phyloP scores from a whole-genome alignment of 2,329 filamentous ascomycete species.

The Myriosclerotinia scirpicola region DNA sequence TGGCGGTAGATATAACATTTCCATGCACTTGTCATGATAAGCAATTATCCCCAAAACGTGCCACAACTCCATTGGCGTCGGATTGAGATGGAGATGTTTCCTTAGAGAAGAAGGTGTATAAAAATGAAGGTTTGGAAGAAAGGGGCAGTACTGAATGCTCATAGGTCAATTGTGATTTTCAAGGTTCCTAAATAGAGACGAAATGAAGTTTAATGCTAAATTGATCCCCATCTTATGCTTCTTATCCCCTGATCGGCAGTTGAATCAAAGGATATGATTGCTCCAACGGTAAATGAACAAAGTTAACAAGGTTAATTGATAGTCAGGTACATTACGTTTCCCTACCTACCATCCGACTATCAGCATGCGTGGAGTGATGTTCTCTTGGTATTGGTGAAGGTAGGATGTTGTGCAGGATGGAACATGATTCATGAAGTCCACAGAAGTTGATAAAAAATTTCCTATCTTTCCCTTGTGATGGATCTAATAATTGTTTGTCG shows the following conservation, averaged over 20 bases:
- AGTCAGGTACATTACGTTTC: constrained; percentile 17
- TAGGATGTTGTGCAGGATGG: constrained; percentile 11
- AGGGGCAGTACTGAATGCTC: neutral
- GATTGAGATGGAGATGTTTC: neutral
- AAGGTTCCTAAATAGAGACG: constrained; percentile 11
- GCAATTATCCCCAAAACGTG: constrained; percentile 21
- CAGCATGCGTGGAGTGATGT: neutral
- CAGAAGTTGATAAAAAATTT: neutral
- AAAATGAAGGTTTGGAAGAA: neutral
- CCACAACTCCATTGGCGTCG: constrained; percentile 7
- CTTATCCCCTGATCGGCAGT: constrained; percentile 21
- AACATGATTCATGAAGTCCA: no score
- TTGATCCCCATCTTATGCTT: constrained; percentile 6
- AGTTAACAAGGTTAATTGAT: constrained; percentile 11
- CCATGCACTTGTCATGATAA: constrained; percentile 14
- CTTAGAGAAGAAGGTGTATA: constrained; percentile 21
- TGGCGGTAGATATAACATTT: constrained; percentile 19
- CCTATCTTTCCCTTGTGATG: neutral
- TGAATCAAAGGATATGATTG: constrained; percentile 15
- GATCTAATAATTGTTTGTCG: neutral
- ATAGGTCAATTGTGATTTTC: constrained; percentile 21
- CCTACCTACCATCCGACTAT: neutral
- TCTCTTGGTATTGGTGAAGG: neutral
- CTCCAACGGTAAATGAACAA: neutral
- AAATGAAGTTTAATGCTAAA: constrained; percentile 5